A percentile compares a stretch with the other conserved stretches of the same genome.
Conservation (phyloP, 2,329 filamentous ascomycete genomes). For the Neonectria magnoliae region DNA sequence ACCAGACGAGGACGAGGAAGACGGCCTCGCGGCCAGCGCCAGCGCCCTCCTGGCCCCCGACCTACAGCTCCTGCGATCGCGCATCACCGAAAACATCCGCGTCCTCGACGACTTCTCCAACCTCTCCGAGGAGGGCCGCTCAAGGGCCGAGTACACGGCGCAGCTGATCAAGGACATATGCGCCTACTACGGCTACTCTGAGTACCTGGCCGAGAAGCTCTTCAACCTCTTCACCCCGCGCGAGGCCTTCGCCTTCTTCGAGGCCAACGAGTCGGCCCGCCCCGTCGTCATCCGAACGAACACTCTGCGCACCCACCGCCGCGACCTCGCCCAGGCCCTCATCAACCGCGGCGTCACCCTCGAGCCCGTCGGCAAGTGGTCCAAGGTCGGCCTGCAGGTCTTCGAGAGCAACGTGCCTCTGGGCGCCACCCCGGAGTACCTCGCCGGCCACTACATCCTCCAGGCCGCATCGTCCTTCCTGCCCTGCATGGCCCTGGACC, state of each 20-base stretch:
- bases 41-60: slow-evolving; percentile 82
- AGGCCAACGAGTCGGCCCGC: slow-evolving; percentile 94
- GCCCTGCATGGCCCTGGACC: slow-evolving; percentile 95
- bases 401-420: slow-evolving; percentile 89
- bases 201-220: slow-evolving; percentile 95
- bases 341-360: slow-evolving; percentile 97
- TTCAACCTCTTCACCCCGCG: slow-evolving; percentile 90
- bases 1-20: slow-evolving; percentile 70
- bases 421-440: slow-evolving; percentile 95
- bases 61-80: slow-evolving; percentile 84
- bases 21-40: slow-evolving; percentile 66
- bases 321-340: slow-evolving; percentile 88
- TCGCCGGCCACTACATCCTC: slow-evolving; percentile 96
- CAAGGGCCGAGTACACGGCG: slow-evolving; percentile 86
- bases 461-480: slow-evolving; percentile 97
- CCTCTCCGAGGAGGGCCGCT: slow-evolving; percentile 80
- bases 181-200: slow-evolving; percentile 95
- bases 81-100: slow-evolving; percentile 93
- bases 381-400: slow-evolving; percentile 94
- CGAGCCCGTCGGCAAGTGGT: slow-evolving; percentile 98
- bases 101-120: slow-evolving; percentile 90
- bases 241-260: slow-evolving; percentile 98
- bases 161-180: slow-evolving; percentile 93
- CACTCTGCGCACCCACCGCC: slow-evolving; percentile 80
- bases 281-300: slow-evolving; percentile 98